phyloP scores from a whole-genome alignment of 2,329 filamentous ascomycete genomes.

The Fulvia fulva region DNA sequence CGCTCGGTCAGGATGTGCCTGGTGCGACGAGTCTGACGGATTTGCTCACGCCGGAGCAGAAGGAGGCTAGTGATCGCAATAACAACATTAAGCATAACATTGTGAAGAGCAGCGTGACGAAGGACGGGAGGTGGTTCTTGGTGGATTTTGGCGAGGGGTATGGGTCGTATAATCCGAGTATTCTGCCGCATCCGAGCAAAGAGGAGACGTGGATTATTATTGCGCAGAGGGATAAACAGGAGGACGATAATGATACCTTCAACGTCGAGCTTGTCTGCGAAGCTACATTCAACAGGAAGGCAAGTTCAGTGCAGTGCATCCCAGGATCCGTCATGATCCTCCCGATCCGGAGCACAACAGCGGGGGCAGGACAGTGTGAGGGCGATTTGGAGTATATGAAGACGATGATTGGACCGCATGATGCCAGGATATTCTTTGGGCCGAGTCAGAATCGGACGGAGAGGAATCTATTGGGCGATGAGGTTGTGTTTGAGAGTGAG shows the following conservation, averaged over 20 bases:
- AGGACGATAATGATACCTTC: constrained; percentile 6
- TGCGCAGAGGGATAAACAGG: constrained; percentile 12
- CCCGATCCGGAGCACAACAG: constrained; percentile 5
- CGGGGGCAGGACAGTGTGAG: constrained; percentile 34
- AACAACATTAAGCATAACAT: not conserved
- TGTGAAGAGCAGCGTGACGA: not conserved
- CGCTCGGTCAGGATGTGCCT: not conserved
- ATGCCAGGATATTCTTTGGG: constrained; percentile 55
- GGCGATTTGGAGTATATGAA: constrained; percentile 13
- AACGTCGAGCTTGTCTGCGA: constrained; percentile 7
- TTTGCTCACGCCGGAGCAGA: not conserved
- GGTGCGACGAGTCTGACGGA: not conserved
- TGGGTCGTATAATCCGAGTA: constrained; percentile 4
- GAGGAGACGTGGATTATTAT: constrained; percentile 10
- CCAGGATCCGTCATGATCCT: constrained; percentile 2
- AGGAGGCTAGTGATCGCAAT: not conserved
- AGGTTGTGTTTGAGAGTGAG: not conserved
- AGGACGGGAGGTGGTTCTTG: not conserved
- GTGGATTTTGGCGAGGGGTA: not conserved
- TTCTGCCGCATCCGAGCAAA: constrained; percentile 11
- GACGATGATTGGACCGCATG: constrained; percentile 47
- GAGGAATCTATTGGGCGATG: constrained; percentile 5
- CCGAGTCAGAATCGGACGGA: constrained; percentile 31
- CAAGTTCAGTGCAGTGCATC: not conserved
- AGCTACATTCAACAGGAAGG: not conserved